Evolutionary conservation across 2,329 filamentous ascomycete species (phyloP).

Genomic region (Neopestalotiopsis sp.): DNA sequence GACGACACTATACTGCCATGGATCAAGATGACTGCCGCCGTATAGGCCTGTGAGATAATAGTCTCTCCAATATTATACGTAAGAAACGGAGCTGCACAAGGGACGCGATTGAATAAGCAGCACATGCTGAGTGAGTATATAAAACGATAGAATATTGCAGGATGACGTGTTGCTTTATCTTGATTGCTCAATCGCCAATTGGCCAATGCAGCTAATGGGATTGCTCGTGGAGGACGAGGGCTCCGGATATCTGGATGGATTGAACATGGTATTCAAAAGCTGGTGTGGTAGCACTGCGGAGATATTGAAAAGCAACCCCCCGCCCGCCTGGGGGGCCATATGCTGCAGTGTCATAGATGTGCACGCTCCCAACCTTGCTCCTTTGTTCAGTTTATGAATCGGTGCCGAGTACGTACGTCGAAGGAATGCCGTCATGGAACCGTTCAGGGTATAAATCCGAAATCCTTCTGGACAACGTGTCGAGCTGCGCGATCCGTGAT

Average conservation of each 20-base stretch:
- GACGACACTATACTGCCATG: neutral
- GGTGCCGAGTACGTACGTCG: neutral
- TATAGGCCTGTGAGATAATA: neutral
- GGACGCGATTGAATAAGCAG: neutral
- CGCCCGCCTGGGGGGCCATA: neutral
- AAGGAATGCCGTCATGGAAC: neutral
- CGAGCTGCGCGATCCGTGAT: neutral
- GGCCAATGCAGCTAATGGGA: neutral
- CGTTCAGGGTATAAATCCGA: neutral
- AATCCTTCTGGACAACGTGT: neutral
- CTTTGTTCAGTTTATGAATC: neutral
- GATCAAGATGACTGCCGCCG: neutral
- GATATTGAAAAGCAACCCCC: conserved; percentile 6
- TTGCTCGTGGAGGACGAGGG: neutral
- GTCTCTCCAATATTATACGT: neutral
- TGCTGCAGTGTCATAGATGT: neutral
- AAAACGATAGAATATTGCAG: conserved; percentile 1
- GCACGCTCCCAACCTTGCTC: neutral
- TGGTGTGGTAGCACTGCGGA: conserved; percentile 6
- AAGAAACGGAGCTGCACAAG: neutral
- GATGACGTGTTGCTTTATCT: conserved; percentile 13
- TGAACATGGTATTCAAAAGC: neutral
- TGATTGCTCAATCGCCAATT: neutral
- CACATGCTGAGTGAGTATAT: neutral
- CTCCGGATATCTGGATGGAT: conserved; percentile 10